These are phyloP conservation scores for Vinca minor DNA, from an alignment of 257 asterid species.

Conservation along the genomic window DNA sequence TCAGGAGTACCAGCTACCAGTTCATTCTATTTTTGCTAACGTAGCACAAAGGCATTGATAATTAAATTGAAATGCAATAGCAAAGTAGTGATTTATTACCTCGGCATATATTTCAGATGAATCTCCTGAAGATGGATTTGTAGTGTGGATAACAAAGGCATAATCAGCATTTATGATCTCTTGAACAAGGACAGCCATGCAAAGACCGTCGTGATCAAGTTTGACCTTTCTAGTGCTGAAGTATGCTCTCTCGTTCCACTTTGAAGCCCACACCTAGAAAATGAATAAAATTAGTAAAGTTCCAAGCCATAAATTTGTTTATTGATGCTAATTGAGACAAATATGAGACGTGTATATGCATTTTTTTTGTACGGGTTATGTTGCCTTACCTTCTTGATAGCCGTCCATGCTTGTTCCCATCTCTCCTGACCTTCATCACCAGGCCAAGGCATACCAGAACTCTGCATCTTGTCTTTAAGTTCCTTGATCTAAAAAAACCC, in stretches of 20 bases:
- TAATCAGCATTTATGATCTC: slow-evolving; percentile 95
- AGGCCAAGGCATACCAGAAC: slow-evolving; percentile 99
- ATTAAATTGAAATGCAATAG: slow-evolving; percentile 7
- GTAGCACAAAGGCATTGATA: not conserved
- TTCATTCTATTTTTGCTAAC: not conserved
- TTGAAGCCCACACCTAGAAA: slow-evolving; percentile 97
- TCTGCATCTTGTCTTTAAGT: slow-evolving; percentile 77
- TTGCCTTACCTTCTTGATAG: slow-evolving; percentile 72
- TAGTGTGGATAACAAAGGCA: slow-evolving; percentile 98
- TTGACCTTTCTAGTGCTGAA: slow-evolving; percentile 94
- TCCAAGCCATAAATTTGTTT: not conserved
- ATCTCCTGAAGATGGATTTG: slow-evolving; percentile 92
- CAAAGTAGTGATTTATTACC: slow-evolving; percentile 35
- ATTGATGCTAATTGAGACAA: no score
- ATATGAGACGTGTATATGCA: not conserved
- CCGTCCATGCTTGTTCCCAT: slow-evolving; percentile 98
- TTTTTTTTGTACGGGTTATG: slow-evolving; percentile 4
- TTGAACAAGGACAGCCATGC: slow-evolving; percentile 99
- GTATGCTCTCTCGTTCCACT: slow-evolving; percentile 99
- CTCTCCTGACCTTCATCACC: slow-evolving; percentile 92
- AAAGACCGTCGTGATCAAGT: slow-evolving; percentile 81
- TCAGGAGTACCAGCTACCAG: not conserved
- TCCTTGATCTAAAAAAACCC: slow-evolving; percentile 51
- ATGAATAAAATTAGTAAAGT: slow-evolving; percentile 10
- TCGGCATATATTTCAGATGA: slow-evolving; percentile 89